Percentiles rank a stretch among this genome's conserved stretches.
These are phyloP conservation scores for Rosa chinensis DNA, from an alignment of 306 rosid species.

Conservation along the genomic window DNA sequence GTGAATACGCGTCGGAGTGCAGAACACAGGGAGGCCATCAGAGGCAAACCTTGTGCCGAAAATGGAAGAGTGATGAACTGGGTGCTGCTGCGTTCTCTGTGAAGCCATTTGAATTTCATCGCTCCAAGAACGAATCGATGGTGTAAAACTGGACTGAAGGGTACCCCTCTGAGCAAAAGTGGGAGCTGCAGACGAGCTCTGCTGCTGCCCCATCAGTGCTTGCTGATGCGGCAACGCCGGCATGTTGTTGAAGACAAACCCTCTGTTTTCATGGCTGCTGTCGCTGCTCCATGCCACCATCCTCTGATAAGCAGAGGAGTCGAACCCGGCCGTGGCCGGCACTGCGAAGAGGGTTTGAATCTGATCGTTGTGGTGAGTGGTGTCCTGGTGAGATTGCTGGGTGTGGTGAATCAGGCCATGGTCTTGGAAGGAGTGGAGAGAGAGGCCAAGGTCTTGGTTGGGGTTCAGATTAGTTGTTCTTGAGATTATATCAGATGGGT, in stretches of 20 bases:
- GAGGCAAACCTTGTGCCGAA: constrained; percentile 50
- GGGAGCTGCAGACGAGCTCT: constrained; percentile 22
- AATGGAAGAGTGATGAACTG: constrained; percentile 45
- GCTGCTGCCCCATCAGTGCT: constrained; percentile 40
- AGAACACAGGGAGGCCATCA: constrained; percentile 44
- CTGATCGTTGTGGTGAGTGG: constrained; percentile 37
- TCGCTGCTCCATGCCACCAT: constrained; percentile 48
- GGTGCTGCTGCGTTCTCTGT: constrained; percentile 37
- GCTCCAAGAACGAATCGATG: constrained; percentile 52
- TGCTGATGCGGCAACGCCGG: constrained; percentile 19
- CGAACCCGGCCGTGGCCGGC: constrained; percentile 45
- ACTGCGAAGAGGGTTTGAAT: constrained; percentile 29
- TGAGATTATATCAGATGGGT: constrained; percentile 48
- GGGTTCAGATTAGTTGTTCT: constrained; percentile 42
- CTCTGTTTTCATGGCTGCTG: constrained; percentile 25
- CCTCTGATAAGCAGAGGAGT: constrained; percentile 41
- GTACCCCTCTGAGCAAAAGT: constrained; percentile 52
- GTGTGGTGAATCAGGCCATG: constrained; percentile 29
- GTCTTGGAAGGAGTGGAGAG: constrained; percentile 68
- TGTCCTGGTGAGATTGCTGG: constrained; percentile 33
- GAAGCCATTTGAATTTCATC: constrained; percentile 37
- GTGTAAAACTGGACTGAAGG: constrained; percentile 69
- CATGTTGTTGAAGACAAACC: constrained; percentile 36
- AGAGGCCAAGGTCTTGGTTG: constrained; percentile 63
- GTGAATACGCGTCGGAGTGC: constrained; percentile 56